Evolutionary conservation across 2,329 filamentous ascomycete species (phyloP).

Genomic region (Neonectria ditissima): DNA sequence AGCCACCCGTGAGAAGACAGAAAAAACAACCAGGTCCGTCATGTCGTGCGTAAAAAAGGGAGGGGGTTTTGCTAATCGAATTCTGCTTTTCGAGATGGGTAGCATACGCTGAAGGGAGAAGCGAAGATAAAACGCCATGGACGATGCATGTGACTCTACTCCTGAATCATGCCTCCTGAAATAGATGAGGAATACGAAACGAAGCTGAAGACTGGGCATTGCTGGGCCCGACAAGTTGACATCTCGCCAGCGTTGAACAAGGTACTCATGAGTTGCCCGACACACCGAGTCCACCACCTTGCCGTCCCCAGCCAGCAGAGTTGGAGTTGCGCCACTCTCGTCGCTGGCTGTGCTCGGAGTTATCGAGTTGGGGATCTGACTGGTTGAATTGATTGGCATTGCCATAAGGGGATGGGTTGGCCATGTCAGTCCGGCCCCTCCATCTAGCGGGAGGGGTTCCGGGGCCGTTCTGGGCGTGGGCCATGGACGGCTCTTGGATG

Average conservation of each 20-base stretch:
- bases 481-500: conserved; percentile 70
- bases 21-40: conserved; percentile 39
- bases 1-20: conserved; percentile 10
- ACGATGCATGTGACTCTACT: conserved; percentile 54
- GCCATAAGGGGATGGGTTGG: conserved; percentile 58
- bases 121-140: conserved; percentile 51
- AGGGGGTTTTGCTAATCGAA: conserved; percentile 29
- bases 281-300: conserved; percentile 62
- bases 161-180: conserved; percentile 48
- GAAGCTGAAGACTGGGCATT: conserved; percentile 30
- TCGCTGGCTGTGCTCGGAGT: conserved; percentile 57
- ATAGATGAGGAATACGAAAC: conserved; percentile 36
- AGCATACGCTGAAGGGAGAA: conserved; percentile 34
- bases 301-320: conserved; percentile 59
- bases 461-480: conserved; percentile 54
- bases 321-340: conserved; percentile 69
- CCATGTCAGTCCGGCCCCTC: conserved; percentile 58
- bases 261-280: conserved; percentile 56
- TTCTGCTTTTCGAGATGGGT: conserved; percentile 35
- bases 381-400: conserved; percentile 57
- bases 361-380: conserved; percentile 56
- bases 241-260: conserved; percentile 29
- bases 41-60: conserved; percentile 38
- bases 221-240: conserved; percentile 33
- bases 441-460: conserved; percentile 64